phyloP scores from a whole-genome alignment of 192 early-diverging fungal genomes.

The Backusella psychrophila region DNA sequence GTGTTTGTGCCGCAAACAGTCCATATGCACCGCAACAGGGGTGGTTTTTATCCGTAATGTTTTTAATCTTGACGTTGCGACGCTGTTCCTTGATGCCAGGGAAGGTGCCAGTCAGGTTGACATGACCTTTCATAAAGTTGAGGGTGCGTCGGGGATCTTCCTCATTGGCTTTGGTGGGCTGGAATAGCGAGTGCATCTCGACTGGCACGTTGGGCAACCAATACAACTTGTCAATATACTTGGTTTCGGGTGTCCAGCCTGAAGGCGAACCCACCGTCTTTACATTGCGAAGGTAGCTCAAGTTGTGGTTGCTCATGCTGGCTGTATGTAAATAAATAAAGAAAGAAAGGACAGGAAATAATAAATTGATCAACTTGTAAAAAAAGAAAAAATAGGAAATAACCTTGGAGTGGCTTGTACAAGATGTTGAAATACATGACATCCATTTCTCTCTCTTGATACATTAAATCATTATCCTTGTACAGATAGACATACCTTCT shows the following conservation, averaged over 20 bases:
- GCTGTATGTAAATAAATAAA: no score
- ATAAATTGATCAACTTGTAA: no score
- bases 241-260: slow-evolving; percentile 27
- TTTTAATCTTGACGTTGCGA: slow-evolving; percentile 32
- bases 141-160: slow-evolving; percentile 5
- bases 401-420: no score
- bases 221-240: slow-evolving; percentile 29
- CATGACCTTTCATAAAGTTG: slow-evolving; percentile 28
- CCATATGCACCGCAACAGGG: slow-evolving; percentile 42
- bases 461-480: no score
- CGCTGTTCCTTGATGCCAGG: slow-evolving; percentile 24
- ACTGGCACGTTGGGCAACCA: slow-evolving; percentile 30
- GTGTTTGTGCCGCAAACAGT: slow-evolving; percentile 29
- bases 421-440: no score
- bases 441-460: no score
- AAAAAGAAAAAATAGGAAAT: no score
- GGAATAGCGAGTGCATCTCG: slow-evolving; percentile 13
- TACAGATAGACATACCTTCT: no score
- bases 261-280: slow-evolving; percentile 24
- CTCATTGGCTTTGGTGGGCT: slow-evolving; percentile 11
- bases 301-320: background rate
- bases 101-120: slow-evolving; percentile 26
- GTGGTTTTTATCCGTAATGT: slow-evolving; percentile 35
- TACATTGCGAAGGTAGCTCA: slow-evolving; percentile 21
- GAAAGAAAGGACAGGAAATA: no score